Conservation (phyloP, 768 basidiomycete species). For the Termitomyces sp. region DNA sequence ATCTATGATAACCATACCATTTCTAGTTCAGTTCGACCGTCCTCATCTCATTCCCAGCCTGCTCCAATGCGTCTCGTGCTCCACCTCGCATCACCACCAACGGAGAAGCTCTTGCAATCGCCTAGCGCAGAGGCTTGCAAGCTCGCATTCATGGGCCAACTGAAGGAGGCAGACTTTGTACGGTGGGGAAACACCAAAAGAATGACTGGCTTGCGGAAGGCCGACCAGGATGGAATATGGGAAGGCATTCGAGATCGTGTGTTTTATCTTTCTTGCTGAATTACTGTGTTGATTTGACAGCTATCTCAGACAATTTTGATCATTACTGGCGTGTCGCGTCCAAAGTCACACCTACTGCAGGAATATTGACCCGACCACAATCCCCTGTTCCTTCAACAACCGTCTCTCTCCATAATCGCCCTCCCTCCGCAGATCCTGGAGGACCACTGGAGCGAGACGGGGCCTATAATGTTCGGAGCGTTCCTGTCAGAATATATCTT, state of each 20-base stretch:
- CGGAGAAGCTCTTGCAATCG: constrained; percentile 77
- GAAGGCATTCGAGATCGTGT: constrained; percentile 92
- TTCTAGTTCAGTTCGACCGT: constrained; percentile 49
- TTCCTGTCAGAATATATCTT: constrained; percentile 87
- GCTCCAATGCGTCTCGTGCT: constrained; percentile 73
- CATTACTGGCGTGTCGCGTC: constrained; percentile 91
- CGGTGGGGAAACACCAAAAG: constrained; percentile 95
- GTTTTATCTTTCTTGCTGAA: constrained; percentile 24
- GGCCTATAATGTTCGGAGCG: constrained; percentile 80
- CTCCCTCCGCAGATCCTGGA: constrained; percentile 57
- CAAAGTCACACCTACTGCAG: constrained; percentile 85
- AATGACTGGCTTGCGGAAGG: constrained; percentile 85
- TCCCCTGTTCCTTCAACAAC: constrained; percentile 51
- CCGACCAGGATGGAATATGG: constrained; percentile 96
- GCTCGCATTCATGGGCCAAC: constrained; percentile 89
- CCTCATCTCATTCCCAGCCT: constrained; percentile 34
- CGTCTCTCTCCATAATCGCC: constrained; percentile 59
- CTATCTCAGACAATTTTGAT: constrained; percentile 82
- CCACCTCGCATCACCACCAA: constrained; percentile 84
- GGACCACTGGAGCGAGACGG: constrained; percentile 65
- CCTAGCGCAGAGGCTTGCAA: constrained; percentile 85
- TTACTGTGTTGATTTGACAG: constrained; percentile 1
- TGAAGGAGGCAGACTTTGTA: constrained; percentile 96
- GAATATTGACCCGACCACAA: constrained; percentile 45
- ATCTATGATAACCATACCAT: constrained; percentile 85